phyloP scores from a whole-genome alignment of 148 eudicot genomes.

The Fagopyrum tataricum region DNA sequence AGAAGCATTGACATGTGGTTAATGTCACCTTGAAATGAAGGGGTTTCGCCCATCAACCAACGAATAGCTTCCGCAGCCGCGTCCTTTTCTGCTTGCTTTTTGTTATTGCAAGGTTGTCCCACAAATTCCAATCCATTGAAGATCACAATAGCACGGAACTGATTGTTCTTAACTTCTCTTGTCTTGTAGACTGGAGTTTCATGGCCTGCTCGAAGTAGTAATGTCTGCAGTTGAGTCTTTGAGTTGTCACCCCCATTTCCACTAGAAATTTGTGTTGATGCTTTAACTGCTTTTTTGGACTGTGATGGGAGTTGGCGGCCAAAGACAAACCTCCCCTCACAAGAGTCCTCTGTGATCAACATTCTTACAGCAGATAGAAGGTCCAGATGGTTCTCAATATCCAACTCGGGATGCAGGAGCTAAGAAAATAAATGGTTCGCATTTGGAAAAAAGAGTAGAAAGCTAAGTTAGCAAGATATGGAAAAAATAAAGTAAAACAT shows the following conservation, averaged over 20 bases:
- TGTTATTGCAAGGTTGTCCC: conserved; percentile 64
- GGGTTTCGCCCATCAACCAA: conserved; percentile 79
- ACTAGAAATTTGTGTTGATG: conserved; percentile 13
- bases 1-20: conserved; percentile 57
- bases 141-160: conserved; percentile 57
- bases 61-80: conserved; percentile 80
- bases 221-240: conserved; percentile 72
- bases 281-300: conserved; percentile 38
- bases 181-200: conserved; percentile 74
- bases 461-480: not conserved
- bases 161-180: conserved; percentile 55
- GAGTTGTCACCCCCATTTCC: conserved; percentile 52
- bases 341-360: conserved; percentile 63
- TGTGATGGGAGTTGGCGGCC: conserved; percentile 52
- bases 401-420: conserved; percentile 63
- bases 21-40: conserved; percentile 43
- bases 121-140: conserved; percentile 77
- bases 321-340: conserved; percentile 87
- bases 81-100: conserved; percentile 84
- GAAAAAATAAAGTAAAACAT: not conserved
- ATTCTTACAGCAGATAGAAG: conserved; percentile 65
- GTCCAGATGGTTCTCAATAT: conserved; percentile 36
- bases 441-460: not conserved
- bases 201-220: conserved; percentile 78
- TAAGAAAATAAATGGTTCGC: conserved; percentile 14